phyloP scores from a whole-genome alignment of 2,329 filamentous ascomycete genomes.

The Colletotrichum sp. region DNA sequence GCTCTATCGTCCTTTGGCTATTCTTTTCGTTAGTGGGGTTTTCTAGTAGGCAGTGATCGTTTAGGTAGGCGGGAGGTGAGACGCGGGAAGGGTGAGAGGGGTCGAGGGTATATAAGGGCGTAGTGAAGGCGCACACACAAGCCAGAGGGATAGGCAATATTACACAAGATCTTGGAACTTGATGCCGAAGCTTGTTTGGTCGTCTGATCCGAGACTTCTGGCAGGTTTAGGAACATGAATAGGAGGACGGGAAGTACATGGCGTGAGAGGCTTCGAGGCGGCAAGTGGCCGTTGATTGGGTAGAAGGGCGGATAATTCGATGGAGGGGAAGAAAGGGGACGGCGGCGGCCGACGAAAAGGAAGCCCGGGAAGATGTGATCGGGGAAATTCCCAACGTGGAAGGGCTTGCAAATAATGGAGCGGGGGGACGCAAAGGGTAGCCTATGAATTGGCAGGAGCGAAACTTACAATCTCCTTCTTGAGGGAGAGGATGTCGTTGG shows the following conservation, averaged over 20 bases:
- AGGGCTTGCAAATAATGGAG: background rate
- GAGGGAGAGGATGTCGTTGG: slow-evolving; percentile 36
- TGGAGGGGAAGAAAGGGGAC: background rate
- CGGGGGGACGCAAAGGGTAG: too few relatives aligned
- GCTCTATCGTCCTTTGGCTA: slow-evolving; percentile 5
- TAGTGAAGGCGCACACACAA: background rate
- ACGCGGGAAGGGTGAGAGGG: background rate
- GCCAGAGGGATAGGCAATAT: background rate
- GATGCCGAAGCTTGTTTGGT: background rate
- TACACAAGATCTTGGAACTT: background rate
- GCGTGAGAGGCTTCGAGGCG: background rate
- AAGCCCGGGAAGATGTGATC: background rate
- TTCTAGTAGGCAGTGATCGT: background rate
- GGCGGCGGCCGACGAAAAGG: background rate
- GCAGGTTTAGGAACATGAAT: background rate
- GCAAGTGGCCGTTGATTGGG: background rate
- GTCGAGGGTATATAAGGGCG: background rate
- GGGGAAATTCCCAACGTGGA: background rate
- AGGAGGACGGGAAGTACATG: background rate
- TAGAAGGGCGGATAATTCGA: background rate
- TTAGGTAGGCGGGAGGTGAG: background rate
- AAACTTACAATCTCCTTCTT: slow-evolving; percentile 34
- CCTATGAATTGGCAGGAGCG: background rate
- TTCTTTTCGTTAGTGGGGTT: background rate
- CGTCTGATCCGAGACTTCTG: background rate